These are phyloP conservation scores for Periconia sp. DNA, from an alignment of 2,329 filamentous ascomycete genomes.

Conservation along the genomic window DNA sequence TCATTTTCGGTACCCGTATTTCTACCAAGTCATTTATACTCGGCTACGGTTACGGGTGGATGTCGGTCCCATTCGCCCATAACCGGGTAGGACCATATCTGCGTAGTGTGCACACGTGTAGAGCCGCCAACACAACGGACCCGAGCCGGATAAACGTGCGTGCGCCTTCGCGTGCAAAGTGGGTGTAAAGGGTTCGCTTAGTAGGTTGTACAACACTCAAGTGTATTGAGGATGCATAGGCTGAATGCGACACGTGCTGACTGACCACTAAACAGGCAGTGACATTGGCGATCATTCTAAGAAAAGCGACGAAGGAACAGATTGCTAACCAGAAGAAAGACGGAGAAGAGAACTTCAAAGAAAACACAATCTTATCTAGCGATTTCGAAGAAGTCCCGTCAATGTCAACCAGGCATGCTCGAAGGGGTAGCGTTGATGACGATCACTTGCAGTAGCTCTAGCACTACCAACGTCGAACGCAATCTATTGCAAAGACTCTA, in stretches of 20 bases:
- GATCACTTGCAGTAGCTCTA: too few species aligned
- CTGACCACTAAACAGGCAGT: background rate
- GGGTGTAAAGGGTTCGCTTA: slow-evolving; percentile 1
- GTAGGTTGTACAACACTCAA: background rate
- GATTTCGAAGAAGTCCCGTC: too few species aligned
- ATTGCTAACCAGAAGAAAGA: background rate
- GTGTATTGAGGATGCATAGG: slow-evolving; percentile 3
- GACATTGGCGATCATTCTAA: background rate
- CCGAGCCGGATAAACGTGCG: slow-evolving; percentile 4
- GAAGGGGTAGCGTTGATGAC: too few species aligned
- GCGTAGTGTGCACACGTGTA: slow-evolving; percentile 4
- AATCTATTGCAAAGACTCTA: too few species aligned
- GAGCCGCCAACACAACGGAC: background rate
- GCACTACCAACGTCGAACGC: too few species aligned
- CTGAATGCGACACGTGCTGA: slow-evolving; percentile 1
- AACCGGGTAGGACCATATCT: background rate
- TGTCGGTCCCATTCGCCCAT: background rate
- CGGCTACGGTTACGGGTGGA: background rate
- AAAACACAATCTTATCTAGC: too few species aligned
- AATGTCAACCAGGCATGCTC: too few species aligned
- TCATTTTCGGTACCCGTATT: too few species aligned
- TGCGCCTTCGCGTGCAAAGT: background rate
- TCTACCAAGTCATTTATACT: background rate
- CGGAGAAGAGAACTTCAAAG: too few species aligned
- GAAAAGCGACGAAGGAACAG: background rate